phyloP scores from a whole-genome alignment of 1,139 yeast genomes.

The Candida tropicalis region DNA sequence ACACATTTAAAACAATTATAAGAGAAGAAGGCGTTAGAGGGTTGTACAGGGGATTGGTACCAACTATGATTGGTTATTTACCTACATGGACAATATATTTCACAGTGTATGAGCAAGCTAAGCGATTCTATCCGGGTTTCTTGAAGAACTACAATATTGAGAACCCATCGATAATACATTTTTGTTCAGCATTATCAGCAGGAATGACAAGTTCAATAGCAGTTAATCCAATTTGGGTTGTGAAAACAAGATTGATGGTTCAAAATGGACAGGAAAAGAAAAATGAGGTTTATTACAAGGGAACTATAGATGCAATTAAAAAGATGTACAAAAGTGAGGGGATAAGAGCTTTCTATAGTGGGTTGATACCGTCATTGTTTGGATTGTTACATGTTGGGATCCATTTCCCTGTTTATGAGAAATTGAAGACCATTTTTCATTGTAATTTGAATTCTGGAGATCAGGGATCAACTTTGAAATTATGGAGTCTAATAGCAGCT shows the following conservation, averaged over 20 bases:
- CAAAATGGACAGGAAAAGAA: conserved; percentile 60
- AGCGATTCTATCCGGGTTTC: conserved; percentile 39
- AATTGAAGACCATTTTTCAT: conserved; percentile 57
- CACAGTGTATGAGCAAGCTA: conserved; percentile 82
- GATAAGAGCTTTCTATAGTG: conserved; percentile 79
- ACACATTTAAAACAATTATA: conserved; percentile 64
- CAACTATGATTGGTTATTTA: conserved; percentile 88
- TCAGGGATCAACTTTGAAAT: conserved; percentile 33
- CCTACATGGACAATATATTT: conserved; percentile 99
- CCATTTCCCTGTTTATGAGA: conserved; percentile 95
- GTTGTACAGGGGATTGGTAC: conserved; percentile 85
- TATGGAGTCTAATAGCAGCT: conserved; percentile 60
- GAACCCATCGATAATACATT: conserved; percentile 61
- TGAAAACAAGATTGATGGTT: conserved; percentile 90
- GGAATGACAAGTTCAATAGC: conserved; percentile 85
- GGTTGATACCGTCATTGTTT: conserved; percentile 85
- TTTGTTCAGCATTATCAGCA: conserved; percentile 83
- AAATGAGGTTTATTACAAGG: conserved; percentile 46
- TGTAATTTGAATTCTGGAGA: conserved; percentile 26
- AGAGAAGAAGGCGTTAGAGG: conserved; percentile 82
- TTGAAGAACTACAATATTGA: conserved; percentile 31
- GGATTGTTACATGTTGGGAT: conserved; percentile 94
- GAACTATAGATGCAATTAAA: conserved; percentile 80
- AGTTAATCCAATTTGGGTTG: conserved; percentile 97
- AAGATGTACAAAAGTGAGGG: conserved; percentile 86